Conservation (phyloP, 2,329 filamentous ascomycete species). For the Fusarium concolor region DNA sequence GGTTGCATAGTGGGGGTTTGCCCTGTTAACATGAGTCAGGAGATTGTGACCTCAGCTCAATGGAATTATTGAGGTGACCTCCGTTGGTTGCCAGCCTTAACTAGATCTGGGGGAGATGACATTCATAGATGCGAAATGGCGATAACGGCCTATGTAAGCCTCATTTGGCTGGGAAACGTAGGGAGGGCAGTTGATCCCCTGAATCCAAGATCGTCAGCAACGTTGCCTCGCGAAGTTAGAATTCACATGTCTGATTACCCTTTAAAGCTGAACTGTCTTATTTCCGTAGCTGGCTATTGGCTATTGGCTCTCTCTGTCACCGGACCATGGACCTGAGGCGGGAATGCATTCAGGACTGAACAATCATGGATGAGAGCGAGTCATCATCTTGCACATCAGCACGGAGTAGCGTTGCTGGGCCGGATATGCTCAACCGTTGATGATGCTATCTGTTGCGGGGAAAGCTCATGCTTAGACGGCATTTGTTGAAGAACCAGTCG, state of each 20-base stretch:
- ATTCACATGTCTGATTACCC: slow-evolving; percentile 26
- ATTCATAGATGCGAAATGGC: slow-evolving; percentile 11
- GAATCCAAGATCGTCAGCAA: slow-evolving; percentile 19
- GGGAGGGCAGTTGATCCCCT: slow-evolving; percentile 6
- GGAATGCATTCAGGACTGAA: slow-evolving; percentile 6
- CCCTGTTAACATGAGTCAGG: slow-evolving; percentile 31
- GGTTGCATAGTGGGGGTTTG: slow-evolving; percentile 3
- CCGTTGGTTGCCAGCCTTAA: background rate
- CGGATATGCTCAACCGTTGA: slow-evolving; percentile 7
- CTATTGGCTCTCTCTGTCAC: slow-evolving; percentile 18
- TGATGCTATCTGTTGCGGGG: slow-evolving; percentile 24
- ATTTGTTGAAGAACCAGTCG: background rate
- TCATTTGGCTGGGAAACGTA: background rate
- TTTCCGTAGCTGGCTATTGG: slow-evolving; percentile 10
- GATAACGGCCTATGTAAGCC: slow-evolving; percentile 15
- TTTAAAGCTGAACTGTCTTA: slow-evolving; percentile 33
- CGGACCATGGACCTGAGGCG: slow-evolving; percentile 4
- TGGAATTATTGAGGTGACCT: background rate
- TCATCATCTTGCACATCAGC: slow-evolving; percentile 4
- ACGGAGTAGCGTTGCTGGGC: background rate
- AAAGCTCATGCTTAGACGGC: slow-evolving; percentile 7
- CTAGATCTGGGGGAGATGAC: background rate
- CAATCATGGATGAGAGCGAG: slow-evolving; percentile 8
- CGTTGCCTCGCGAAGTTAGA: slow-evolving; percentile 18
- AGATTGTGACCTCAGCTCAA: slow-evolving; percentile 1